Percentiles rank a stretch among this genome's conserved stretches.
Evolutionary conservation across 495 filamentous ascomycete species (phyloP).

Genomic region (Aspergillus nanangensis): DNA sequence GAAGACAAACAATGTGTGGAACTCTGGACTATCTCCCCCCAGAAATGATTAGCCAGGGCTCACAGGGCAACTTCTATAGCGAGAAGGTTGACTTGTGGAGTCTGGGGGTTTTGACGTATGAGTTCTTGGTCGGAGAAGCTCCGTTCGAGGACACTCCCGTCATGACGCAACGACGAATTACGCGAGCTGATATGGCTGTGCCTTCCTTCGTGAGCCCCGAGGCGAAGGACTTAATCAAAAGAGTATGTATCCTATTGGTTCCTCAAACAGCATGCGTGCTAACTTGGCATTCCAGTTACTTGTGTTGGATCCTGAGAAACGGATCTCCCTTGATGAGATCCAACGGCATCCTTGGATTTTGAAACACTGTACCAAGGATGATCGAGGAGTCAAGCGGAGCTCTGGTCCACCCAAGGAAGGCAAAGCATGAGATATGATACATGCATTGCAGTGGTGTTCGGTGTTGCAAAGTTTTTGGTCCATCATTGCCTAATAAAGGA

Average conservation of each 20-base stretch:
- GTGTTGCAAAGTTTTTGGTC: conserved; percentile 14
- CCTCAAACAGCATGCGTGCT: background rate
- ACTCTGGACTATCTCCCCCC: conserved; percentile 96
- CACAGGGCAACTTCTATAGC: conserved; percentile 78
- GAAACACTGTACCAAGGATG: conserved; percentile 87
- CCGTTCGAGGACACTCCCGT: conserved; percentile 94
- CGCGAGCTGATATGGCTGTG: conserved; percentile 85
- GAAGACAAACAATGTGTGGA: conserved; percentile 92
- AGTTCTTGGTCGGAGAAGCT: conserved; percentile 92
- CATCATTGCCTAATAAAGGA: too few species aligned
- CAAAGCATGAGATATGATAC: conserved; percentile 23
- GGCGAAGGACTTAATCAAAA: conserved; percentile 88
- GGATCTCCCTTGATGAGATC: conserved; percentile 85
- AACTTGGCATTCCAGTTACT: conserved; percentile 58
- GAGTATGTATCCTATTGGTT: conserved; percentile 58
- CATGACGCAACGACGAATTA: conserved; percentile 92
- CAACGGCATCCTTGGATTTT: conserved; percentile 93
- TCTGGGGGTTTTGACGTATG: conserved; percentile 90
- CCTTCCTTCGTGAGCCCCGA: conserved; percentile 87
- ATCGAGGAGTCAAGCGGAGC: conserved; percentile 50
- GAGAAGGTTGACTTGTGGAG: conserved; percentile 98
- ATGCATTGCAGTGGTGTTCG: conserved; percentile 20
- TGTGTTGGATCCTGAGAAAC: conserved; percentile 90
- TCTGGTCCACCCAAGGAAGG: conserved; percentile 37
- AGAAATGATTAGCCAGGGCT: conserved; percentile 87